A percentile compares a stretch with the other conserved stretches of the same genome.
Evolutionary conservation across 306 rosid genomes (phyloP).

Genomic region (Pterocarpus macrocarpus): DNA sequence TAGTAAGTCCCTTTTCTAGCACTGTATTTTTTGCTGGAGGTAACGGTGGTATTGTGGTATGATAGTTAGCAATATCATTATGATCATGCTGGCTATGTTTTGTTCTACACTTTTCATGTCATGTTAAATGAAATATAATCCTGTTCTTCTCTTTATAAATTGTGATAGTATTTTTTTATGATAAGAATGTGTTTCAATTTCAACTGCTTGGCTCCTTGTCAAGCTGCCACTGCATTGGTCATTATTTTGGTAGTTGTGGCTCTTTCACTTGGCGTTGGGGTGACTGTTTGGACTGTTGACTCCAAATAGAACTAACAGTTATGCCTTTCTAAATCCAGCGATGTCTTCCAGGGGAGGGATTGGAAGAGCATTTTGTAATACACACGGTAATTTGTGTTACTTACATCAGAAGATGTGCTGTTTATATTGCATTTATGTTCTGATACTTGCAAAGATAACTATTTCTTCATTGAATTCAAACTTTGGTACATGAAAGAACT

Average conservation of each 20-base stretch:
- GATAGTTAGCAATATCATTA: constrained; percentile 12
- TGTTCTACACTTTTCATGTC: constrained; percentile 16
- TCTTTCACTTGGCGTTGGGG: constrained; percentile 15
- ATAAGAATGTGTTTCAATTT: background rate
- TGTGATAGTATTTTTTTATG: background rate
- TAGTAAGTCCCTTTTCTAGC: constrained; percentile 20
- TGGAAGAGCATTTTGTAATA: constrained; percentile 91
- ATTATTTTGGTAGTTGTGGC: constrained; percentile 29
- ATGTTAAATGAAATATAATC: constrained; percentile 22
- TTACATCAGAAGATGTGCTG: constrained; percentile 19
- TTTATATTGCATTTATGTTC: constrained; percentile 16
- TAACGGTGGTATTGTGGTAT: constrained; percentile 27
- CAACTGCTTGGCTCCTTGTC: constrained; percentile 21
- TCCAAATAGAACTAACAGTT: constrained; percentile 39
- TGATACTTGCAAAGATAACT: constrained; percentile 31
- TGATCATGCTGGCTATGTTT: background rate
- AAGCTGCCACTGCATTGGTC: constrained; percentile 19
- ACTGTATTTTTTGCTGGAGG: constrained; percentile 14
- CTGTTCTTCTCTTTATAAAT: constrained; percentile 12
- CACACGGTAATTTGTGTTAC: constrained; percentile 66
- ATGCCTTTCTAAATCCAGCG: constrained; percentile 67
- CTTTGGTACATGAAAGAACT: constrained; percentile 23
- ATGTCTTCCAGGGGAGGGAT: constrained; percentile 86
- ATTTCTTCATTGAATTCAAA: background rate
- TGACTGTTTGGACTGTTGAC: constrained; percentile 21